Percentiles rank a stretch among this genome's conserved stretches.
phyloP scores from a whole-genome alignment of 306 rosid species.

The Mucuna pruriens region DNA sequence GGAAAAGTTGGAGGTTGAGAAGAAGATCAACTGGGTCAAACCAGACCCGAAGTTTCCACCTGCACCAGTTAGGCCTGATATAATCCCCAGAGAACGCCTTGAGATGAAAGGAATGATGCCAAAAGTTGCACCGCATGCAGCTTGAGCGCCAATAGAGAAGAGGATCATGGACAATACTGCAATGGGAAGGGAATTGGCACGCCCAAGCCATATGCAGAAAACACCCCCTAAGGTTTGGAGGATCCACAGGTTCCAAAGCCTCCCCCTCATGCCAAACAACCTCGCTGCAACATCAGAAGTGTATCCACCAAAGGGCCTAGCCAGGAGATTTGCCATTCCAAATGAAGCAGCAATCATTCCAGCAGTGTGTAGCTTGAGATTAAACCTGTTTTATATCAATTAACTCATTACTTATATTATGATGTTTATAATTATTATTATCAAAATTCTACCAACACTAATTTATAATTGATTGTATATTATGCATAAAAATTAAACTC shows the following conservation, averaged over 20 bases:
- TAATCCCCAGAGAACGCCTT: conserved; percentile 73
- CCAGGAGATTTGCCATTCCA: conserved; percentile 87
- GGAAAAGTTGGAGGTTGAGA: conserved; percentile 58
- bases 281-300: conserved; percentile 64
- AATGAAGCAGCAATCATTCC: conserved; percentile 87
- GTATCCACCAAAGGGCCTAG: conserved; percentile 88
- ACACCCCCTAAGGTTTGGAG: conserved; percentile 81
- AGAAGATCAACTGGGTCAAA: conserved; percentile 76
- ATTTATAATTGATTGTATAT: no score
- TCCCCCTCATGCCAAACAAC: conserved; percentile 85
- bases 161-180: conserved; percentile 77
- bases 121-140: conserved; percentile 92
- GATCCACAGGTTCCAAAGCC: conserved; percentile 82
- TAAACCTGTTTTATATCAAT: conserved; percentile 14
- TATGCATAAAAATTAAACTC: no score
- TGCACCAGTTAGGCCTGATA: conserved; percentile 85
- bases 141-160: conserved; percentile 92
- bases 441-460: no score
- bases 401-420: background rate
- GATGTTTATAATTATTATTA: no score
- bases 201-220: conserved; percentile 89
- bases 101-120: conserved; percentile 89
- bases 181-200: conserved; percentile 65
- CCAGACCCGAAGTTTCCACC: conserved; percentile 95
- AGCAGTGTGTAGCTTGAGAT: conserved; percentile 84